Evolutionary conservation across 352 stramenopile genomes (phyloP).

Genomic region (Saprolegnia diclina): DNA sequence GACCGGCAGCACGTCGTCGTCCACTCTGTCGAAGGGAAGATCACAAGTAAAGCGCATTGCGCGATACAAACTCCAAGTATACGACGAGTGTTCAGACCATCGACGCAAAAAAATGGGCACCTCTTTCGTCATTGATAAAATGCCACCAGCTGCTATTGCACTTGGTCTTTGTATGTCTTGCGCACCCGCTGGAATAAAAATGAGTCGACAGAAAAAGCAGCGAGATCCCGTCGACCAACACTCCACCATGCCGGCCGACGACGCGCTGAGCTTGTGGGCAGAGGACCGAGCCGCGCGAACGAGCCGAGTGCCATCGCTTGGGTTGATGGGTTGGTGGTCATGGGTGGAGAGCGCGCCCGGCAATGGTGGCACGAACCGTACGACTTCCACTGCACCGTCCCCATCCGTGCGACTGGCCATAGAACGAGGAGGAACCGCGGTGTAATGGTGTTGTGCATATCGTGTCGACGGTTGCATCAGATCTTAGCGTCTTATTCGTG

Average conservation of each 20-base stretch:
- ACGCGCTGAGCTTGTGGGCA: too few relatives aligned
- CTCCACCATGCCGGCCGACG: too few relatives aligned
- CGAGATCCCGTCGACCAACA: neutral
- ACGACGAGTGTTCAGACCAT: neutral
- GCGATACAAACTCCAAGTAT: slow-evolving; percentile 8
- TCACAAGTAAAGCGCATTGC: slow-evolving; percentile 8
- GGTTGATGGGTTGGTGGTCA: neutral
- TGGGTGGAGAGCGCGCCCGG: too few relatives aligned
- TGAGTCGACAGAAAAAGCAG: slow-evolving; percentile 7
- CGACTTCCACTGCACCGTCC: too few relatives aligned
- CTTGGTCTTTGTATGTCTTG: neutral
- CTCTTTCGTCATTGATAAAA: slow-evolving; percentile 6
- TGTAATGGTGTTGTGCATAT: slow-evolving; percentile 9
- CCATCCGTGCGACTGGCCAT: neutral
- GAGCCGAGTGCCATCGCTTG: neutral
- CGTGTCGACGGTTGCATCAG: slow-evolving; percentile 8
- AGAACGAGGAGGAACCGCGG: slow-evolving; percentile 4
- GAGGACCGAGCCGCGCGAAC: too few relatives aligned
- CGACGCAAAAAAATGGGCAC: slow-evolving; percentile 5
- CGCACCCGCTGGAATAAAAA: neutral
- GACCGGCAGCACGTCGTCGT: neutral
- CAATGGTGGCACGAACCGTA: too few relatives aligned
- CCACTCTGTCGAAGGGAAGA: slow-evolving; percentile 3
- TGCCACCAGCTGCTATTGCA: neutral
- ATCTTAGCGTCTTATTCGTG: slow-evolving; percentile 2